Evolutionary conservation across 2,329 filamentous ascomycete species (phyloP).

Genomic region (Exutisphaerella laricina): DNA sequence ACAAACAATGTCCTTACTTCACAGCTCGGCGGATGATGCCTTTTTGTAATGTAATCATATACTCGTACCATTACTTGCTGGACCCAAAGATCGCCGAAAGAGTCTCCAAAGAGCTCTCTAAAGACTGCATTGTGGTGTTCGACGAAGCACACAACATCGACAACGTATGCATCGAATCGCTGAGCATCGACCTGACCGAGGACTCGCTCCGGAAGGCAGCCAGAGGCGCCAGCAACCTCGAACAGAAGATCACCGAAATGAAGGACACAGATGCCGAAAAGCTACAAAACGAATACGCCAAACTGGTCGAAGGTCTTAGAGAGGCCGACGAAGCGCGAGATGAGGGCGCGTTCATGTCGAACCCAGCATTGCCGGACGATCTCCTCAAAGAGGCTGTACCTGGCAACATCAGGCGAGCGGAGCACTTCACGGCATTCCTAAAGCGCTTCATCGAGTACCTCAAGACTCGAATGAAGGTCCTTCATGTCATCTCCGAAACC

Average conservation of each 20-base stretch:
- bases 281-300: conserved; percentile 89
- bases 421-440: conserved; percentile 91
- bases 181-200: conserved; percentile 95
- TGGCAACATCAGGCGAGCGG: conserved; percentile 89
- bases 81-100: conserved; percentile 97
- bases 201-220: conserved; percentile 89
- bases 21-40: conserved; percentile 97
- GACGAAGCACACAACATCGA: conserved; percentile 99
- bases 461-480: conserved; percentile 93
- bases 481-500: conserved; percentile 95
- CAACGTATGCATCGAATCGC: conserved; percentile 96
- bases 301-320: conserved; percentile 84
- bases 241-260: conserved; percentile 88
- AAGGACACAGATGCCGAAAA: conserved; percentile 93
- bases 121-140: conserved; percentile 97
- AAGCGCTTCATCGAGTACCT: conserved; percentile 97
- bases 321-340: conserved; percentile 84
- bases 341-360: conserved; percentile 96
- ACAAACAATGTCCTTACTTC: conserved; percentile 98
- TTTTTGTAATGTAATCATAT: conserved; percentile 99
- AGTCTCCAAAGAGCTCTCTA: conserved; percentile 91
- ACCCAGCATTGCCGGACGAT: conserved; percentile 90
- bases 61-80: conserved; percentile 96
- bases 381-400: conserved; percentile 92
- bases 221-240: conserved; percentile 82